A percentile compares a stretch with the other conserved stretches of the same genome.
These are phyloP conservation scores for Jaminaea rosea DNA, from an alignment of 1,284 basidiomycete species.

Conservation along the genomic window DNA sequence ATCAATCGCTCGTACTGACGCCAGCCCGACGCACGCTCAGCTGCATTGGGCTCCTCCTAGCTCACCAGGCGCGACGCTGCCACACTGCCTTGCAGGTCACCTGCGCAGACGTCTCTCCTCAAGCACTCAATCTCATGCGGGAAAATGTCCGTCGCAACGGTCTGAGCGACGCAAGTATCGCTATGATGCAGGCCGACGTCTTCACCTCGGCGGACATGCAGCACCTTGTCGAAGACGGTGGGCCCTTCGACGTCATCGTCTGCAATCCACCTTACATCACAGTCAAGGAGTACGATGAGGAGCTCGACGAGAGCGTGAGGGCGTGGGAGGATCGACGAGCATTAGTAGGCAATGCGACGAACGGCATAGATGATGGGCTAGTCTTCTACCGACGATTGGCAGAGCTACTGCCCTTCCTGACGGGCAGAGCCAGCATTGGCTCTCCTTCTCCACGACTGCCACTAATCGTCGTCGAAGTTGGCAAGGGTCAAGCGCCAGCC, in stretches of 20 bases:
- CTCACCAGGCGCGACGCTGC: neutral
- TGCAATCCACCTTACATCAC: slow-evolving; percentile 92
- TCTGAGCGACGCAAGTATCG: neutral
- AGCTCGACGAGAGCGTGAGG: slow-evolving; percentile 45
- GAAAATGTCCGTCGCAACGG: neutral
- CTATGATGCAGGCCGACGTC: neutral
- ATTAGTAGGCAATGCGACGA: neutral
- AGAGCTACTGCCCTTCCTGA: neutral
- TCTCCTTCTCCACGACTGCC: neutral
- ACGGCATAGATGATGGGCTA: neutral
- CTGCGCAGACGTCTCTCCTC: neutral
- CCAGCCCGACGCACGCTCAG: neutral
- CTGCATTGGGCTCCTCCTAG: slow-evolving; percentile 4
- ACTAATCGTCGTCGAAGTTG: neutral
- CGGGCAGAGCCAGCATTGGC: no score
- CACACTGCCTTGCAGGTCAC: neutral
- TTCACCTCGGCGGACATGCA: neutral
- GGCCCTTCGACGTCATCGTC: slow-evolving; percentile 64
- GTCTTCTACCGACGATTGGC: slow-evolving; percentile 1
- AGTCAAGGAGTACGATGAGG: slow-evolving; percentile 53
- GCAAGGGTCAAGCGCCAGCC: neutral
- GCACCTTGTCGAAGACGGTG: neutral
- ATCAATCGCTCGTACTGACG: neutral
- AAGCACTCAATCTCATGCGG: neutral
- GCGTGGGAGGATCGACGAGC: neutral